Conservation (phyloP, 495 filamentous ascomycete genomes). For the Geopyxis carbonaria region DNA sequence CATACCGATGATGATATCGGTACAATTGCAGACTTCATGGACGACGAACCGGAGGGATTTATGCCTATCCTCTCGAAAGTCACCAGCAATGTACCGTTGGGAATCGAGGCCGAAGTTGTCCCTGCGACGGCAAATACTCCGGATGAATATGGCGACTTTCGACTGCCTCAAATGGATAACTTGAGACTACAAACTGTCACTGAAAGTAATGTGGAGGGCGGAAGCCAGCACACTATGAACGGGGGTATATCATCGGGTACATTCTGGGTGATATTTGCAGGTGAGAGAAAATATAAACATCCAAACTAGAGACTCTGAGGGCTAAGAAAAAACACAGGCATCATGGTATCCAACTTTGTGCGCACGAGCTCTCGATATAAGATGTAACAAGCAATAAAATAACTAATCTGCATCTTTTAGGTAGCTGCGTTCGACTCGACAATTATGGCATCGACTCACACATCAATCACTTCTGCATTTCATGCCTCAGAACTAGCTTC, state of each 20-base stretch:
- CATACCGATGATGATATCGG: neutral
- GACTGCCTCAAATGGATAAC: conserved; percentile 1
- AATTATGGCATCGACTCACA: conserved; percentile 67
- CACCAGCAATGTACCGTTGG: neutral
- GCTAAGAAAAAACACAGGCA: conserved; percentile 8
- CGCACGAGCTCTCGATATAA: neutral
- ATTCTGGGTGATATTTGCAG: conserved; percentile 20
- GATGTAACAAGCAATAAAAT: neutral
- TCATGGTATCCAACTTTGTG: conserved; percentile 18
- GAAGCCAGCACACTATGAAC: conserved; percentile 5
- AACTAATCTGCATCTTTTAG: no score
- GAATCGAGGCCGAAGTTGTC: conserved; percentile 6
- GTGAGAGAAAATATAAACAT: conserved; percentile 3
- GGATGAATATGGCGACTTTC: conserved; percentile 1
- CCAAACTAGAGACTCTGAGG: neutral
- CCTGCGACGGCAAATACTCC: neutral
- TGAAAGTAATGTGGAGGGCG: neutral
- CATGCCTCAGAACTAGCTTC: conserved; percentile 56
- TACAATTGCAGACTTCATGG: neutral
- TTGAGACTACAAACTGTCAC: neutral
- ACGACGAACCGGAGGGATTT: neutral
- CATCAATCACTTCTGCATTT: conserved; percentile 67
- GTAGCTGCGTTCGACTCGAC: conserved; percentile 55
- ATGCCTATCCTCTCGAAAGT: conserved; percentile 7
- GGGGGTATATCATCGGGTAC: conserved; percentile 11